A percentile compares a stretch with the other conserved stretches of the same genome.
Evolutionary conservation across 306 rosid genomes (phyloP).

Genomic region (Carpinus fangiana): DNA sequence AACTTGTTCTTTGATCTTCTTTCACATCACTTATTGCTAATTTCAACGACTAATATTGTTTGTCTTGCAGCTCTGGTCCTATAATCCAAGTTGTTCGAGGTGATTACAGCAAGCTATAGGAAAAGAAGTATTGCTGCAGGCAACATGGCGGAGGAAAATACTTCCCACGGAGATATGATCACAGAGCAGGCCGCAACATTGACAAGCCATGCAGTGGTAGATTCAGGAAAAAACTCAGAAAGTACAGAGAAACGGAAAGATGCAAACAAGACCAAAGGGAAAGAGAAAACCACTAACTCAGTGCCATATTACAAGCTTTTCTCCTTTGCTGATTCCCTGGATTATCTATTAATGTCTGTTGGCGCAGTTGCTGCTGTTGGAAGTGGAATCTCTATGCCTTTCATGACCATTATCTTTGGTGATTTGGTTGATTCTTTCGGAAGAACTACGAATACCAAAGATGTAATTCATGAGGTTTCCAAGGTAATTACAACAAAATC

Average conservation of each 20-base stretch:
- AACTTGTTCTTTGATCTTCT: neutral
- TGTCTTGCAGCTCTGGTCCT: slow-evolving; percentile 33
- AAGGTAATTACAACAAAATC: slow-evolving; percentile 26
- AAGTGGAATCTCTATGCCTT: slow-evolving; percentile 59
- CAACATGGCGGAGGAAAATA: slow-evolving; percentile 44
- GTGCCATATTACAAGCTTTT: slow-evolving; percentile 78
- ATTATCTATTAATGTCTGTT: slow-evolving; percentile 55
- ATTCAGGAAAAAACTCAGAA: slow-evolving; percentile 26
- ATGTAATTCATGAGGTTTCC: slow-evolving; percentile 61
- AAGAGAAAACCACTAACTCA: slow-evolving; percentile 33
- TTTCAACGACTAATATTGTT: slow-evolving; percentile 12
- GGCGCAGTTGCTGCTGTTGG: slow-evolving; percentile 68
- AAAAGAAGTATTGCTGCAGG: slow-evolving; percentile 3
- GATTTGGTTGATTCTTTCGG: slow-evolving; percentile 68
- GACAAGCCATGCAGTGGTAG: slow-evolving; percentile 14
- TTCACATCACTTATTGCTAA: slow-evolving; percentile 4
- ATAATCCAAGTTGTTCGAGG: slow-evolving; percentile 10
- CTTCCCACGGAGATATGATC: slow-evolving; percentile 27
- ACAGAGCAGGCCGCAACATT: slow-evolving; percentile 35
- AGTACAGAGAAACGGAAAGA: slow-evolving; percentile 29
- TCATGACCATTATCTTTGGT: slow-evolving; percentile 69
- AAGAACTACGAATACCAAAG: slow-evolving; percentile 18
- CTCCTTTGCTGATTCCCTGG: slow-evolving; percentile 74
- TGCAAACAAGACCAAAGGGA: slow-evolving; percentile 36
- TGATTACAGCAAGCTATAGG: neutral